Evolutionary conservation across 495 filamentous ascomycete species (phyloP).

Genomic region (Penicillium cataractarum): DNA sequence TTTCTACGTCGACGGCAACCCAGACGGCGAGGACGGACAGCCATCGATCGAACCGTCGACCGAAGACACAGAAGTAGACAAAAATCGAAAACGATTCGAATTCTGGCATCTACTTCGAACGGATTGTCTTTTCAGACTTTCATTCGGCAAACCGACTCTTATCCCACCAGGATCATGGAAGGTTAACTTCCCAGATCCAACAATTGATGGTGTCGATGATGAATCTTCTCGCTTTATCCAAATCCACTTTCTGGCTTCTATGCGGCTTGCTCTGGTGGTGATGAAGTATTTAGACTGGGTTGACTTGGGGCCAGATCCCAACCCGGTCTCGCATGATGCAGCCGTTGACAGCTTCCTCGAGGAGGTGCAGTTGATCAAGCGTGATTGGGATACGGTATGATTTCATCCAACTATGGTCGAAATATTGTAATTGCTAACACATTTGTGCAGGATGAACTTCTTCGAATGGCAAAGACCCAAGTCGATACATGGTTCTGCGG

Average conservation of each 20-base stretch:
- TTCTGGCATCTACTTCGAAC: slow-evolving; percentile 1
- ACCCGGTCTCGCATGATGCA: background rate
- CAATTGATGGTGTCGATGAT: background rate
- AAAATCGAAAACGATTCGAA: slow-evolving; percentile 3
- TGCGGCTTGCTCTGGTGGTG: background rate
- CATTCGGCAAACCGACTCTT: background rate
- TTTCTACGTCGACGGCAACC: background rate
- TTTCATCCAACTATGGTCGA: no score
- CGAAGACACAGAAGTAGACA: background rate
- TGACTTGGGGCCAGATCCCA: background rate
- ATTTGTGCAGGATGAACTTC: background rate
- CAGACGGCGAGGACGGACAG: background rate
- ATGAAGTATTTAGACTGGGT: background rate
- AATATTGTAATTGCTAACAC: background rate
- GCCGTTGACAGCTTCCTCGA: background rate
- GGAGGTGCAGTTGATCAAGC: background rate
- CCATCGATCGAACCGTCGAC: background rate
- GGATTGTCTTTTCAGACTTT: background rate
- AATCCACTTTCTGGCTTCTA: slow-evolving; percentile 1
- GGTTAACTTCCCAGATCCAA: slow-evolving; percentile 1
- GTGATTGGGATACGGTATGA: background rate
- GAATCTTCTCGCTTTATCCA: background rate
- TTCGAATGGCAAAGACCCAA: background rate
- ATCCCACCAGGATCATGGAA: background rate
- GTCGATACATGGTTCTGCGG: background rate